phyloP scores from a whole-genome alignment of 2,329 filamentous ascomycete species.

The Iodosphaeria phyllophila region DNA sequence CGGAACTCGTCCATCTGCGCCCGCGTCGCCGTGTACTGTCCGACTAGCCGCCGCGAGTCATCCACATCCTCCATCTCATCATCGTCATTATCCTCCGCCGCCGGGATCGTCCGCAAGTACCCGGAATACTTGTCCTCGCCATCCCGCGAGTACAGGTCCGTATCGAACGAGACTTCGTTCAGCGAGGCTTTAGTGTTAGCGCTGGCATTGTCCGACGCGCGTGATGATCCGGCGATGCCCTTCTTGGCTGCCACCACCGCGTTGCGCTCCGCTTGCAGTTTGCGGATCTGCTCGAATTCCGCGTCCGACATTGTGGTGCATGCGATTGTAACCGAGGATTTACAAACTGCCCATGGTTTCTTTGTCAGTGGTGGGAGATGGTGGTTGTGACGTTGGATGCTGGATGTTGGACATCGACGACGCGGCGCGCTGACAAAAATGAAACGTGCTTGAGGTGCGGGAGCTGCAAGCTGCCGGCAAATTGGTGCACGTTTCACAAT shows the following conservation, averaged over 20 bases:
- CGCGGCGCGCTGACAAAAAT: no score
- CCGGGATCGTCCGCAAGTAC: slow-evolving; percentile 79
- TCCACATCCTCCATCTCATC: slow-evolving; percentile 60
- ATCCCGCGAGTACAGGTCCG: slow-evolving; percentile 65
- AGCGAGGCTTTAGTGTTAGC: slow-evolving; percentile 78
- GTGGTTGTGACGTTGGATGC: slow-evolving; percentile 1
- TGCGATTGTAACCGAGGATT: no score
- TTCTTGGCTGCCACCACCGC: slow-evolving; percentile 61
- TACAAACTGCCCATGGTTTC: no score
- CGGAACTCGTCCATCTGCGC: slow-evolving; percentile 92
- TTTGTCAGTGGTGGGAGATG: no score
- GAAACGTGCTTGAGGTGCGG: no score
- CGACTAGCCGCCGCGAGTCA: slow-evolving; percentile 61
- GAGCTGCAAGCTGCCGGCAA: no score
- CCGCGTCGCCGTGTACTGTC: slow-evolving; percentile 87
- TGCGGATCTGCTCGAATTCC: slow-evolving; percentile 75
- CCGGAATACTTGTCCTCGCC: slow-evolving; percentile 67
- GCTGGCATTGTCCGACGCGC: slow-evolving; percentile 57
- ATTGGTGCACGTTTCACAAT: no score
- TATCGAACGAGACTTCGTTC: slow-evolving; percentile 78
- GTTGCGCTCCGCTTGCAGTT: slow-evolving; percentile 86
- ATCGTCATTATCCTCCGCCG: slow-evolving; percentile 60
- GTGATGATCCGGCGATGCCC: no score
- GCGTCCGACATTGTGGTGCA: slow-evolving; percentile 52
- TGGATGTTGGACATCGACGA: no score